These are phyloP conservation scores for Leccinum uliginosum DNA, from an alignment of 768 basidiomycete species.

Conservation along the genomic window DNA sequence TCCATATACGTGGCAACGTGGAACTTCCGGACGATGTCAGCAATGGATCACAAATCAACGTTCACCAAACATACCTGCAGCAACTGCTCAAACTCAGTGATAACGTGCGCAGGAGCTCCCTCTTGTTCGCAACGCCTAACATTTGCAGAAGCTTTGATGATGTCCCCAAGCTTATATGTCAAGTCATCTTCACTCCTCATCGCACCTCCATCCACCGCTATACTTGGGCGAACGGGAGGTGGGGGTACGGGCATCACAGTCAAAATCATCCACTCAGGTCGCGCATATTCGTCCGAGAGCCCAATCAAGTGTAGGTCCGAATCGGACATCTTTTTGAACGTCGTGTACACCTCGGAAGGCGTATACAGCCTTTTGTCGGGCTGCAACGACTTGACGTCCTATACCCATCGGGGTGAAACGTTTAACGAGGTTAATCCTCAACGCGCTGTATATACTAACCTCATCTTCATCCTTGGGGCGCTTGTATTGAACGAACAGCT, in stretches of 20 bases:
- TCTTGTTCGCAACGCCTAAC: slow-evolving; percentile 93
- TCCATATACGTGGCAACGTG: slow-evolving; percentile 99
- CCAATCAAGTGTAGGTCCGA: slow-evolving; percentile 86
- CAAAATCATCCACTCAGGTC: slow-evolving; percentile 99
- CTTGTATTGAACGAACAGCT: slow-evolving; percentile 93
- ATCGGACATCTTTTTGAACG: slow-evolving; percentile 94
- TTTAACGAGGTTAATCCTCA: slow-evolving; percentile 10
- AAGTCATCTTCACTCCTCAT: slow-evolving; percentile 98
- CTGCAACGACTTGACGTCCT: slow-evolving; percentile 79
- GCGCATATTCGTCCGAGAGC: slow-evolving; percentile 91
- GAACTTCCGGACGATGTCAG: slow-evolving; percentile 49
- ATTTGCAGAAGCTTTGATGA: slow-evolving; percentile 92
- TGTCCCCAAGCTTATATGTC: slow-evolving; percentile 96
- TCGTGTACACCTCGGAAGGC: slow-evolving; percentile 85
- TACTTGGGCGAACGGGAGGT: slow-evolving; percentile 96
- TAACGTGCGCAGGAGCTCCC: slow-evolving; percentile 93
- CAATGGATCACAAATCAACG: background rate
- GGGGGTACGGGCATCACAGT: slow-evolving; percentile 98
- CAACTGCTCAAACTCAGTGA: slow-evolving; percentile 93
- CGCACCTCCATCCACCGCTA: slow-evolving; percentile 93
- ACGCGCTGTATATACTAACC: slow-evolving; percentile 44
- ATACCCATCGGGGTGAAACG: slow-evolving; percentile 2
- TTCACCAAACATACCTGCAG: slow-evolving; percentile 64
- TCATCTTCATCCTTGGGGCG: slow-evolving; percentile 93
- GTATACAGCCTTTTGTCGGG: slow-evolving; percentile 81